Evolutionary conservation across 495 filamentous ascomycete genomes (phyloP).

Genomic region (Cladorrhinum samala): DNA sequence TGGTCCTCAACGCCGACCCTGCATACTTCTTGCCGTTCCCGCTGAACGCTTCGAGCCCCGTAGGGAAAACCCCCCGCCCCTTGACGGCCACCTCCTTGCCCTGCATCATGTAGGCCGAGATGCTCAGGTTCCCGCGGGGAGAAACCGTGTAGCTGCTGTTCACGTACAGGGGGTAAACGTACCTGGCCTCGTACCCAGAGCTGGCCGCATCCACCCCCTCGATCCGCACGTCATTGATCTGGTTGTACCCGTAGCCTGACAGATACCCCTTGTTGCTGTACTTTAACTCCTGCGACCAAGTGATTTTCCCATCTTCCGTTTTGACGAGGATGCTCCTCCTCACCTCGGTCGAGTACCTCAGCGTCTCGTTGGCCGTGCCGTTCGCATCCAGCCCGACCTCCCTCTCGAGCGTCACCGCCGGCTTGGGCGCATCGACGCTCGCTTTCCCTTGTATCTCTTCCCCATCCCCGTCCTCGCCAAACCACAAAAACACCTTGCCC

Average conservation of each 20-base stretch:
- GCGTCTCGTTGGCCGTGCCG: constrained; percentile 51
- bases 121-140: constrained; percentile 48
- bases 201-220: constrained; percentile 47
- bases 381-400: constrained; percentile 36
- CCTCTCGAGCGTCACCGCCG: constrained; percentile 32
- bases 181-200: constrained; percentile 41
- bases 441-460: not conserved
- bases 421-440: constrained; percentile 11
- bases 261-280: constrained; percentile 57
- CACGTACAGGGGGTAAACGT: constrained; percentile 59
- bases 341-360: constrained; percentile 54
- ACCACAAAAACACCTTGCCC: constrained; percentile 75
- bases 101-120: constrained; percentile 53
- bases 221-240: constrained; percentile 57
- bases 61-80: constrained; percentile 56
- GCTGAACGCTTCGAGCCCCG: constrained; percentile 48
- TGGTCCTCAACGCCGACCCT: constrained; percentile 44
- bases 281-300: constrained; percentile 59
- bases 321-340: constrained; percentile 48
- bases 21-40: constrained; percentile 18
- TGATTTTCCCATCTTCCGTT: not conserved
- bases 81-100: constrained; percentile 49
- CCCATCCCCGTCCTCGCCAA: constrained; percentile 33
- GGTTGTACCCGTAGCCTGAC: constrained; percentile 52
- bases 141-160: constrained; percentile 47